These are phyloP conservation scores for Ramaria rubella DNA, from an alignment of 768 basidiomycete species.

Conservation along the genomic window DNA sequence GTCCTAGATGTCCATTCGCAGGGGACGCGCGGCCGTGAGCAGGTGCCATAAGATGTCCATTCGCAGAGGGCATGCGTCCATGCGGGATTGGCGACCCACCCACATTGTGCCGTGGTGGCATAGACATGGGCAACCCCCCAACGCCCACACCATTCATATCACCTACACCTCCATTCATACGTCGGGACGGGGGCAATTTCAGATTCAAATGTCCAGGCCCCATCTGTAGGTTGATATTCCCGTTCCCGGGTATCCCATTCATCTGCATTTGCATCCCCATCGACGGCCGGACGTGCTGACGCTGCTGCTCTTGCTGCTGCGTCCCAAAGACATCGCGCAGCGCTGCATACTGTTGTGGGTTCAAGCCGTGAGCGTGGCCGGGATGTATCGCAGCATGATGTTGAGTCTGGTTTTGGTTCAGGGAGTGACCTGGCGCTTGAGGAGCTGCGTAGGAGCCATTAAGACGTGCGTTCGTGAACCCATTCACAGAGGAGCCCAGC, in stretches of 20 bases:
- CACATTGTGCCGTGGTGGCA: not conserved
- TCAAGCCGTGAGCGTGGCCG: not conserved
- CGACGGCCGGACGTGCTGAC: not conserved
- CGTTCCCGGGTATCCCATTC: not conserved
- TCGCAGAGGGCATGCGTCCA: not conserved
- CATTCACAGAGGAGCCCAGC: not conserved
- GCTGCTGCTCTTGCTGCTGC: not conserved
- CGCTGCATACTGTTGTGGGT: not conserved
- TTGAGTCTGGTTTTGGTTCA: not conserved
- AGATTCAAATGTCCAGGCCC: constrained; percentile 1
- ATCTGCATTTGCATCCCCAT: not conserved
- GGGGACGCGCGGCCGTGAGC: not conserved
- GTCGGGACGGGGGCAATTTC: not conserved
- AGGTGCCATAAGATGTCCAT: not conserved
- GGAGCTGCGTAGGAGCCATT: not conserved
- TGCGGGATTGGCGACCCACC: not conserved
- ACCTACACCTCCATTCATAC: not conserved
- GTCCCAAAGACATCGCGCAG: not conserved
- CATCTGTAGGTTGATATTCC: not conserved
- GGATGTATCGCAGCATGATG: not conserved
- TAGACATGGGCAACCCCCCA: not conserved
- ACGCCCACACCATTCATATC: not conserved
- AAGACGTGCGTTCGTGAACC: not conserved
- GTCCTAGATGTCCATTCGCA: not conserved
- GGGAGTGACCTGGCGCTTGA: too few relatives aligned